Base-by-base conservation (phyloP, 2,329 filamentous ascomycete species). In the Arthrocladium fulminans region DNA sequence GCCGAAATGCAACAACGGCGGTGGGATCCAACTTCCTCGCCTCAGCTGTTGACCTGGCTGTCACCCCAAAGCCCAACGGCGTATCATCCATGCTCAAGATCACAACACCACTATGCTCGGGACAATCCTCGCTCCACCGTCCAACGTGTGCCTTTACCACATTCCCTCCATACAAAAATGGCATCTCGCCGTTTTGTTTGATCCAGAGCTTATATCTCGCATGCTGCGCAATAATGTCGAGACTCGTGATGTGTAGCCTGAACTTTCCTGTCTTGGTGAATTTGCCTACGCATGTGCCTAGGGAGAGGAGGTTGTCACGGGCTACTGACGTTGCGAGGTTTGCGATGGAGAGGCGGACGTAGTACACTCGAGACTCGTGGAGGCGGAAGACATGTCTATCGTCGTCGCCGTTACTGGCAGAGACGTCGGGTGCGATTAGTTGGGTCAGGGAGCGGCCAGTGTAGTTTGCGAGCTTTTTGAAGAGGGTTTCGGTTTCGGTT, bases 241-340 rank as follows among this genome's bases (percentile, higher is more conserved):
- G 75, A n/a, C 79, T 86, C 1, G 90, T 97, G 63, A 97, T 86
- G 71, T 96, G 89, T 48, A 98, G 75, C 46, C 90, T 76, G 73
- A 98, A 97, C 68, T 97, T 96, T 54, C 88, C 88, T 3, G 88
- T 86, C 74, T 96, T 97, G 53, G 89, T 96, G 72, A 96, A 94
- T 66, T 96, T 95, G 61, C 88, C 88, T 10, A 97, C 71, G 64
- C 89, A 96, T 20, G 84, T 90, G 22, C 90, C 90, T n/a, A 95
- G 73, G 0, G 84, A 89, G 45, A 96, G 78, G 1, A 97, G 78
- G 63, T 83, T 84, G 57, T 86, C 83, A 59, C 88, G 82, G 30
- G 85, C 78, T 55, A 97, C 80, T 19, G 84, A 88, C 3, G 86
- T 94, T 25, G 92, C 89, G 32, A 97, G 73, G 67, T 97, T 97